phyloP scores from a whole-genome alignment of 2,329 filamentous ascomycete species.

The Colletotrichum agaves region DNA sequence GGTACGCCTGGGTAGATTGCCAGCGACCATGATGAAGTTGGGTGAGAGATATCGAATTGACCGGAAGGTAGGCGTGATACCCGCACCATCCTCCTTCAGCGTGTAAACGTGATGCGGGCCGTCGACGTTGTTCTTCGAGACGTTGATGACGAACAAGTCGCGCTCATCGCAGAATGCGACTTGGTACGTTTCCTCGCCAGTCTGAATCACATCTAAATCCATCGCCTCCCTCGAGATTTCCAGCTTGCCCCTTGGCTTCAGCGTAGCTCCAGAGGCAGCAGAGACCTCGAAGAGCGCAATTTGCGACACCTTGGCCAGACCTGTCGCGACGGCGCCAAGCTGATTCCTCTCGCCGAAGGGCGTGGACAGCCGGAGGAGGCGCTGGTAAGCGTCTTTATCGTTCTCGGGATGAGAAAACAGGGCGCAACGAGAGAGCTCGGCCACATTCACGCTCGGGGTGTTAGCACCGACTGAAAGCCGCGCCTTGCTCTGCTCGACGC shows the following conservation, averaged over 20 bases:
- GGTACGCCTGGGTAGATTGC: constrained; percentile 68
- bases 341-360: constrained; percentile 57
- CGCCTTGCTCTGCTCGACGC: constrained; percentile 59
- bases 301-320: constrained; percentile 79
- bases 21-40: constrained; percentile 66
- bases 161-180: constrained; percentile 83
- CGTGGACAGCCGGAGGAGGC: constrained; percentile 65
- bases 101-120: constrained; percentile 67
- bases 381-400: constrained; percentile 68
- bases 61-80: constrained; percentile 63
- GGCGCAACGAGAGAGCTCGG: constrained; percentile 62
- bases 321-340: constrained; percentile 82
- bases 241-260: constrained; percentile 60
- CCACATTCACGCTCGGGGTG: constrained; percentile 51
- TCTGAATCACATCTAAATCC: constrained; percentile 77
- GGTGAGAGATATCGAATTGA: constrained; percentile 69
- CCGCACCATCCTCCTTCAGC: constrained; percentile 59
- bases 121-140: constrained; percentile 52
- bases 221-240: constrained; percentile 68
- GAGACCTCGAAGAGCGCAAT: constrained; percentile 82
- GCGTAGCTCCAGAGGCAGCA: constrained; percentile 58
- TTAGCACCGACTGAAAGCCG: constrained; percentile 45
- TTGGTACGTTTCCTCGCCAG: constrained; percentile 70
- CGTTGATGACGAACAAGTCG: constrained; percentile 75
- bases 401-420: constrained; percentile 62